phyloP scores from a whole-genome alignment of 2,329 filamentous ascomycete genomes.

The Cercospora nicotianae region DNA sequence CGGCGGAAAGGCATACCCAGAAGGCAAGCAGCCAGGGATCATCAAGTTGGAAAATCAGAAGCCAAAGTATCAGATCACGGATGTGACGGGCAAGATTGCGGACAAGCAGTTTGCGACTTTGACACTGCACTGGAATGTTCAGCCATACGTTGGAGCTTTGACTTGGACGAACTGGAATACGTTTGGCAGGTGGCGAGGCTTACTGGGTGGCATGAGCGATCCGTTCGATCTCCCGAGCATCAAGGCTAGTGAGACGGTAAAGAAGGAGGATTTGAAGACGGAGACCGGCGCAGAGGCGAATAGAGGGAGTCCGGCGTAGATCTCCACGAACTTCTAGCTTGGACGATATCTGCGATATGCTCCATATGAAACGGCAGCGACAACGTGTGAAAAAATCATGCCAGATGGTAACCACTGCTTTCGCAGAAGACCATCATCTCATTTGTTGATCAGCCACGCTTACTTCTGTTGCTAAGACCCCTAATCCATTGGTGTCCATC shows the following conservation, averaged over 20 bases:
- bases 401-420: no score
- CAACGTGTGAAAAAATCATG: no score
- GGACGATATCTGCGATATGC: background rate
- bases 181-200: constrained; percentile 61
- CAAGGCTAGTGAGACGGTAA: constrained; percentile 57
- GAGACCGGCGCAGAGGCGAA: constrained; percentile 53
- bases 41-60: constrained; percentile 79
- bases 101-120: constrained; percentile 72
- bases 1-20: constrained; percentile 35
- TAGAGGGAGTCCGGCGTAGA: constrained; percentile 44
- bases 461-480: no score
- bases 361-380: background rate
- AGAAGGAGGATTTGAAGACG: constrained; percentile 49
- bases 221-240: constrained; percentile 64
- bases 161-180: constrained; percentile 65
- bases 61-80: constrained; percentile 96
- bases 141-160: constrained; percentile 90
- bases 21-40: constrained; percentile 58
- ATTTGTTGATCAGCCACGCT: no score
- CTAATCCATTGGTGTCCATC: no score
- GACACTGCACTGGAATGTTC: constrained; percentile 89
- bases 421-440: no score
- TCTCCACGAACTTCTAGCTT: background rate
- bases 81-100: constrained; percentile 77
- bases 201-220: constrained; percentile 65